Base-by-base conservation (phyloP, 2,329 filamentous ascomycete species). In the Dendryphion nanum region DNA sequence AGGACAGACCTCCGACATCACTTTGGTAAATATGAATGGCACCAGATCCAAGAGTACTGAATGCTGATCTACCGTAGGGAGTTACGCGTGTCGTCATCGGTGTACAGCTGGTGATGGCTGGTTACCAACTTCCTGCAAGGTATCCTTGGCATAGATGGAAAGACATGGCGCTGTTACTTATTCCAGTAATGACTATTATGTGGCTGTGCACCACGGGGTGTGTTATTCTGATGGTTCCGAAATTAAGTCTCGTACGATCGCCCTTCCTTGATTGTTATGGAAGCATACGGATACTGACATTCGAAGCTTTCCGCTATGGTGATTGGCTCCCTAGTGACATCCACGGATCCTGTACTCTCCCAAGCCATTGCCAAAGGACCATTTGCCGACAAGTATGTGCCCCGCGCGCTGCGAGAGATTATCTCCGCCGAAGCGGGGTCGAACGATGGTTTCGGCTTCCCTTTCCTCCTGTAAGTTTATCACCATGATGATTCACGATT, bases 371-470 rank as follows among this genome's bases (percentile, higher is more conserved):
- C 77, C 17, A 81, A 81, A 53, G 77, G 77, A 0, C 73, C 76
- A 0, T 79, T 82, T 47, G 70, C 78, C 1, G 77, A 82, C 48
- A 78, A 78, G 42, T 81, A 73, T 42, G 77, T 81, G 2, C 64
- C 72, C 6, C 70, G 76, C 1, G 66, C 70, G 4, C 64, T 82
- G 4, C 71, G 77, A 16, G 76, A 81, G 45, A 76, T 81, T 39
- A 80, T 81, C 16, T 79, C 77, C 0, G 71, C 77, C 2, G 78
- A 81, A 42, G 76, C 76, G 2, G 78, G 78, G 2, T 74, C 73
- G 2, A 81, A 81, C 44, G 78, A 81, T 43, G 77, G 78, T 0
- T 77, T 81, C 28, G 77, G 74, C 0, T 81, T 79, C 29, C 77
- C 77, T 0, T 80, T 81, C 33, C 63, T 81, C 6, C 71, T 81